A percentile compares a stretch with the other conserved stretches of the same genome.
Conservation (phyloP, 495 filamentous ascomycete species). For the Darksidea phi region DNA sequence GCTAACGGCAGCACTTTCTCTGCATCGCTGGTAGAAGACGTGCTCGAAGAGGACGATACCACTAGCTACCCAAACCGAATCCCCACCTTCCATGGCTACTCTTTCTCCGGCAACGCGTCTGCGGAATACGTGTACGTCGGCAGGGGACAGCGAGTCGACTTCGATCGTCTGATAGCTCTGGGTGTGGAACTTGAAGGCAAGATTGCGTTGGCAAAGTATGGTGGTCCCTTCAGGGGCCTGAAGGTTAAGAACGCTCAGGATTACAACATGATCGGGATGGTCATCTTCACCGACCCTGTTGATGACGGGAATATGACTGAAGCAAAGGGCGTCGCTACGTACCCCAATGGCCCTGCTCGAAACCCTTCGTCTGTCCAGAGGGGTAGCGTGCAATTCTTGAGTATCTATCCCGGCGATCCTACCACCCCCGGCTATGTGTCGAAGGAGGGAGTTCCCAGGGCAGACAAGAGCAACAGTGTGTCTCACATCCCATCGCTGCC, state of each 20-base stretch:
- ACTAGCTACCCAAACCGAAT: constrained; percentile 35
- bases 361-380: constrained; percentile 39
- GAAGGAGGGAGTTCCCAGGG: constrained; percentile 31
- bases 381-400: constrained; percentile 37
- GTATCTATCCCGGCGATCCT: constrained; percentile 40
- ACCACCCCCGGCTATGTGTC: constrained; percentile 43
- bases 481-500: constrained; percentile 42
- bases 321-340: constrained; percentile 39
- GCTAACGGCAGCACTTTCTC: constrained; percentile 29
- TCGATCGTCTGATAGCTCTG: constrained; percentile 31
- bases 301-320: constrained; percentile 41
- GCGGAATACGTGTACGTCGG: constrained; percentile 42
- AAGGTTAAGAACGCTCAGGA: constrained; percentile 41
- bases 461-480: constrained; percentile 26
- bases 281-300: constrained; percentile 40
- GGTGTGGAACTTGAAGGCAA: constrained; percentile 42
- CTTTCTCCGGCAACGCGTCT: constrained; percentile 36
- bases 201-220: constrained; percentile 41
- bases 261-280: constrained; percentile 40
- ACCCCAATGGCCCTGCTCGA: constrained; percentile 41
- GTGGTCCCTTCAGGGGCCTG: constrained; percentile 39
- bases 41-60: constrained; percentile 36
- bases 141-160: constrained; percentile 38
- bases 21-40: constrained; percentile 34
- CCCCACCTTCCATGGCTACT: constrained; percentile 42